These are phyloP conservation scores for Sapria himalayana DNA, from an alignment of 345 rosid species.

Conservation along the genomic window DNA sequence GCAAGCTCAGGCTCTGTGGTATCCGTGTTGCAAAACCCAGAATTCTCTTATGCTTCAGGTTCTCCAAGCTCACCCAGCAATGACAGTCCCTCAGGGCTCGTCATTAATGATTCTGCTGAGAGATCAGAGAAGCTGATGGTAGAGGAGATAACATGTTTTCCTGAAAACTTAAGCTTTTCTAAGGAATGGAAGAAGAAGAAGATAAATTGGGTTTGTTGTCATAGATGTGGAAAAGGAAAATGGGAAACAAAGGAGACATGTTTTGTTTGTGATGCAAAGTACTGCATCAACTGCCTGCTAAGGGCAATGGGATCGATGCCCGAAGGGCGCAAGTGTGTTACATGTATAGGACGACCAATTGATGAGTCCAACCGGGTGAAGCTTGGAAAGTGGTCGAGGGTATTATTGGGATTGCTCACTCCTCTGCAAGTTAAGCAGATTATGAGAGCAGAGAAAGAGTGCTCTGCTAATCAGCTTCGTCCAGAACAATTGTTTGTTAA, in stretches of 20 bases:
- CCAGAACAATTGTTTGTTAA: conserved; percentile 85
- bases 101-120: conserved; percentile 24
- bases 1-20: conserved; percentile 87
- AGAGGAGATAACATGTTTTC: conserved; percentile 28
- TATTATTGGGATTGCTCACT: conserved; percentile 63
- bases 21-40: conserved; percentile 75
- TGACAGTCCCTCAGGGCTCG: conserved; percentile 18
- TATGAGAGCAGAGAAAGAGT: conserved; percentile 93
- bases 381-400: conserved; percentile 59
- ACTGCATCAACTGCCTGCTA: conserved; percentile 83
- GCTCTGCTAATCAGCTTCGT: conserved; percentile 80
- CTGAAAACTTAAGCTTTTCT: conserved; percentile 36
- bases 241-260: conserved; percentile 95
- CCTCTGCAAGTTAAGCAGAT: conserved; percentile 93
- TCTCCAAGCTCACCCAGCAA: conserved; percentile 41
- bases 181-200: conserved; percentile 43
- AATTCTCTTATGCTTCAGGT: conserved; percentile 63
- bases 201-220: conserved; percentile 39
- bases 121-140: conserved; percentile 27
- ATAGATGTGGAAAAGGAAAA: conserved; percentile 67
- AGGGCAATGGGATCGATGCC: conserved; percentile 99
- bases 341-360: conserved; percentile 62
- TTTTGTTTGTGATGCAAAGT: conserved; percentile 76
- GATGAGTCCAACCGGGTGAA: conserved; percentile 66
- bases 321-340: conserved; percentile 92